Evolutionary conservation across 345 rosid species (phyloP).

Genomic region (Arabidopsis arenosa): DNA sequence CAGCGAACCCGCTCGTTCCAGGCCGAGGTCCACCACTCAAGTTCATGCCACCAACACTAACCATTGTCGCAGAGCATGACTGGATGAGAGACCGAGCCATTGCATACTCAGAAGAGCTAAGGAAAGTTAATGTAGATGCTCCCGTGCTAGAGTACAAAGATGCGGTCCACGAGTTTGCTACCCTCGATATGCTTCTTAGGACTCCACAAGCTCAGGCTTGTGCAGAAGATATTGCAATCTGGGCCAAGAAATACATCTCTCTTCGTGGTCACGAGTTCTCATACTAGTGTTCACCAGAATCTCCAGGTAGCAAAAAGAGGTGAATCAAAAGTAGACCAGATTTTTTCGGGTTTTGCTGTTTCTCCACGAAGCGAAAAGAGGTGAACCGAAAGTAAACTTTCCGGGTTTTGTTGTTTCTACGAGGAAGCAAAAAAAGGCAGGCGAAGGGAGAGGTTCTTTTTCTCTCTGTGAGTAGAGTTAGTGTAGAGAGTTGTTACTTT

Average conservation of each 20-base stretch:
- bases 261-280: conserved; percentile 90
- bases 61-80: conserved; percentile 92
- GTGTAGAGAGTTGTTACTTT: conserved; percentile 18
- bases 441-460: conserved; percentile 20
- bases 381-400: not conserved
- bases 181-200: conserved; percentile 88
- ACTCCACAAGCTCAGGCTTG: conserved; percentile 94
- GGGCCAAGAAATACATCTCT: conserved; percentile 93
- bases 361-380: not conserved
- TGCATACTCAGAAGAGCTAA: conserved; percentile 86
- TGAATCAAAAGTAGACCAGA: not conserved
- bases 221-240: conserved; percentile 86
- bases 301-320: not conserved
- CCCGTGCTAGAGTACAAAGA: conserved; percentile 94
- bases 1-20: conserved; percentile 82
- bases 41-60: conserved; percentile 92
- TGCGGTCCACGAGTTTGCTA: conserved; percentile 94
- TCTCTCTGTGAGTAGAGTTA: conserved; percentile 21
- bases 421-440: conserved; percentile 2
- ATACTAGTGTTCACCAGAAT: conserved; percentile 49
- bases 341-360: conserved; percentile 9
- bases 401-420: conserved; percentile 15
- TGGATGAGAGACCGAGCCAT: conserved; percentile 98
- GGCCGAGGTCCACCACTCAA: conserved; percentile 79
- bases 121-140: conserved; percentile 87